These are phyloP conservation scores for Sporobolomyces roseus DNA, from an alignment of 768 basidiomycete genomes.

Conservation along the genomic window DNA sequence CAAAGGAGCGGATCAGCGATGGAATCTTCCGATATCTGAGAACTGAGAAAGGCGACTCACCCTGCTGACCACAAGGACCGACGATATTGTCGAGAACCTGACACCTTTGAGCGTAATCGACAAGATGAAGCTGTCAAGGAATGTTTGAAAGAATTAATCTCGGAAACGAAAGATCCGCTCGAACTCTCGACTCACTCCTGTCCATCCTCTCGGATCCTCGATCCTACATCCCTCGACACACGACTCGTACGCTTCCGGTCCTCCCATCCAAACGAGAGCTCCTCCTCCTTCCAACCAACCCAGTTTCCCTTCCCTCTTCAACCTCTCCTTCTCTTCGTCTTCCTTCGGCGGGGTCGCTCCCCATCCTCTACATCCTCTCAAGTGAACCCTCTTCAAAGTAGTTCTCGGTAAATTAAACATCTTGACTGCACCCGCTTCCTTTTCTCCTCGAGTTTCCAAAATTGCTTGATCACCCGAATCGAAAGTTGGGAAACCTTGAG, in stretches of 20 bases:
- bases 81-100: constrained; percentile 41
- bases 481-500: constrained; percentile 50
- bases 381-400: constrained; percentile 33
- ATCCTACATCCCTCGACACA: constrained; percentile 42
- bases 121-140: constrained; percentile 33
- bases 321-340: constrained; percentile 30
- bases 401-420: constrained; percentile 20
- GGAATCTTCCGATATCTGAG: no score
- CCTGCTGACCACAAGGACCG: constrained; percentile 41
- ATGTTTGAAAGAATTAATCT: no score
- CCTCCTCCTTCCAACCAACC: constrained; percentile 47
- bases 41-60: background rate
- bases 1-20: background rate
- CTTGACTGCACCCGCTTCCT: constrained; percentile 45
- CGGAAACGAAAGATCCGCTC: background rate
- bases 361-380: constrained; percentile 41
- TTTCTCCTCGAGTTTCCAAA: constrained; percentile 46
- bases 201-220: constrained; percentile 45
- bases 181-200: constrained; percentile 29
- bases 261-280: constrained; percentile 47
- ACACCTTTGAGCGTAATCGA: constrained; percentile 35
- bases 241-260: constrained; percentile 37
- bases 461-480: constrained; percentile 48
- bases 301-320: constrained; percentile 39
- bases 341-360: constrained; percentile 26